Percentiles rank a stretch among this genome's conserved stretches.
Conservation (phyloP, 2,329 filamentous ascomycete genomes). For the Fusarium graminum region DNA sequence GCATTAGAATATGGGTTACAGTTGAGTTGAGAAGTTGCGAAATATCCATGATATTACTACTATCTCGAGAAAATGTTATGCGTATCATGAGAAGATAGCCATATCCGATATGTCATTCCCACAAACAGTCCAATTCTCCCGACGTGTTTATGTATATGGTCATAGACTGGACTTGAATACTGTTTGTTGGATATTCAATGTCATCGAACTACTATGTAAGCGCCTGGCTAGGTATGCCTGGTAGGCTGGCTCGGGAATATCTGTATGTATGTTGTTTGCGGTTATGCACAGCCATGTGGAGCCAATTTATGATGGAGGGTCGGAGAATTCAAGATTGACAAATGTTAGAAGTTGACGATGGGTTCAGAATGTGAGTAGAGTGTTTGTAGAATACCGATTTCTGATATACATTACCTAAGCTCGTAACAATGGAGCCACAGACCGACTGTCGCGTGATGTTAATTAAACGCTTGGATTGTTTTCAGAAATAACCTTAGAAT, state of each 20-base stretch:
- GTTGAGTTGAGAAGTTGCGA: too few relatives aligned
- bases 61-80: not conserved
- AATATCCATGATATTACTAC: not conserved
- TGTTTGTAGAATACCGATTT: not conserved
- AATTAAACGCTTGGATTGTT: conserved; percentile 23
- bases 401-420: conserved; percentile 7
- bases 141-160: not conserved
- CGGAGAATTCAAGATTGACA: conserved; percentile 14
- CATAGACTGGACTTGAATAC: not conserved
- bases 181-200: not conserved
- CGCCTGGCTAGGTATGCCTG: not conserved
- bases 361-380: not conserved
- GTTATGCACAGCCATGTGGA: conserved; percentile 3
- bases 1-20: too few relatives aligned
- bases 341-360: not conserved
- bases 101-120: not conserved
- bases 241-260: not conserved
- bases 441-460: conserved; percentile 40
- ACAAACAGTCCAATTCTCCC: too few relatives aligned
- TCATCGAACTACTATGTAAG: not conserved
- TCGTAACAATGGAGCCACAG: conserved; percentile 22
- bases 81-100: not conserved
- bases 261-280: not conserved
- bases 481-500: conserved; percentile 16
- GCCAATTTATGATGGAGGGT: conserved; percentile 1